A percentile compares a stretch with the other conserved stretches of the same genome.
Evolutionary conservation across 768 basidiomycete genomes (phyloP).

Genomic region (Polyporus arcularius): DNA sequence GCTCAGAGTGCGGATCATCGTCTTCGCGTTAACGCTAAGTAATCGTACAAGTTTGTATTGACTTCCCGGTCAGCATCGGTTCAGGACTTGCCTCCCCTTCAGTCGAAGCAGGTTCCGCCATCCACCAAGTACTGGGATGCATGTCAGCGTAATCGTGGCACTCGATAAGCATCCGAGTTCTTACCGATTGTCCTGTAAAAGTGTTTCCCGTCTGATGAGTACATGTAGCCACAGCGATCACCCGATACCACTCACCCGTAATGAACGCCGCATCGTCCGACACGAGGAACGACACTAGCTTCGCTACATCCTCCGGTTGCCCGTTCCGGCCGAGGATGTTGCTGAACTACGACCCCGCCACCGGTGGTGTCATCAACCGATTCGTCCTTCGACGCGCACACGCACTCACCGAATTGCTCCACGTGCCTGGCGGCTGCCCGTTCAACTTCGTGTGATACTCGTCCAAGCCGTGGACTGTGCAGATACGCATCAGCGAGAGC

Average conservation of each 20-base stretch:
- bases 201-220: too few relatives aligned
- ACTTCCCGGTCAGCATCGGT: too few relatives aligned
- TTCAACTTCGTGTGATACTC: constrained; percentile 15
- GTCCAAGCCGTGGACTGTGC: constrained; percentile 16
- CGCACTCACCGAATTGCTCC: constrained; percentile 7
- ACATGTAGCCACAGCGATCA: background rate
- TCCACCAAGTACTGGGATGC: constrained; percentile 9
- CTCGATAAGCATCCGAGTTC: background rate
- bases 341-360: constrained; percentile 2
- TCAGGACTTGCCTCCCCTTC: too few relatives aligned
- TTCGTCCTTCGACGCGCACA: background rate
- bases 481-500: too few relatives aligned
- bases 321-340: constrained; percentile 27
- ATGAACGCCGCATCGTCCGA: constrained; percentile 32
- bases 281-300: constrained; percentile 32
- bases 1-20: too few relatives aligned
- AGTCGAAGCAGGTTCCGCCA: constrained; percentile 15
- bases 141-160: background rate
- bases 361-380: background rate
- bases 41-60: too few relatives aligned
- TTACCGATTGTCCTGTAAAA: constrained; percentile 11
- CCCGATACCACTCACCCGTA: constrained; percentile 23
- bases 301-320: constrained; percentile 34
- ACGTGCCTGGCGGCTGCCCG: constrained; percentile 13
- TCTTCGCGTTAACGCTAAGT: too few relatives aligned